Percentiles rank a stretch among this genome's conserved stretches.
Conservation (phyloP, 257 asterid species). For the Petunia axillaris region DNA sequence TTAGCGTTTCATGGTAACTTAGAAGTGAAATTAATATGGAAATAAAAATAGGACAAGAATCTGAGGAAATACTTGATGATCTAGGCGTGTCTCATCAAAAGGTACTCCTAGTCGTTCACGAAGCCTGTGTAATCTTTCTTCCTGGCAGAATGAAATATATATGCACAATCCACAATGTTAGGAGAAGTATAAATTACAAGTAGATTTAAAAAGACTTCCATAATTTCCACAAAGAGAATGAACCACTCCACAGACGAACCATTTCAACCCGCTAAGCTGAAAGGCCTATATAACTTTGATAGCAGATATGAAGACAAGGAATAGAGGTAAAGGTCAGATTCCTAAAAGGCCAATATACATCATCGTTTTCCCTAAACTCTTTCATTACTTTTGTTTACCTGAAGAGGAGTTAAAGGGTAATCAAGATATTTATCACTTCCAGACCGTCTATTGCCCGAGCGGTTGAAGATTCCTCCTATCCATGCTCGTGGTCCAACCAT, state of each 20-base stretch:
- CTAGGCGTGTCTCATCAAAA: conserved; percentile 69
- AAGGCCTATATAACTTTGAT: background rate
- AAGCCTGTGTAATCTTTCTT: conserved; percentile 69
- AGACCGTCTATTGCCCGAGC: conserved; percentile 58
- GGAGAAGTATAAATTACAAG: background rate
- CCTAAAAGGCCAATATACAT: background rate
- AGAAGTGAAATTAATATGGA: background rate
- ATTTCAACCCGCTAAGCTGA: background rate
- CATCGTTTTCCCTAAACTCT: too few species aligned
- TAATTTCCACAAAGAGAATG: background rate
- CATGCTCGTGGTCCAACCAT: conserved; percentile 98
- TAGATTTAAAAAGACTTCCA: background rate
- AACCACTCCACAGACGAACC: background rate
- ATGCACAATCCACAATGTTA: conserved; percentile 20
- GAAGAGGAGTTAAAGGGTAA: conserved; percentile 60
- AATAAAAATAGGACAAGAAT: conserved; percentile 32
- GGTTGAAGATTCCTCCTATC: conserved; percentile 87
- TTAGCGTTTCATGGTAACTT: background rate
- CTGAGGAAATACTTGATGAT: conserved; percentile 70
- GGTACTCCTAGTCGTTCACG: conserved; percentile 79
- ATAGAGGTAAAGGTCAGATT: background rate
- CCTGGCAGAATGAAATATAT: conserved; percentile 51
- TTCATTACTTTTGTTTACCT: conserved; percentile 44
- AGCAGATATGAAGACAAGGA: background rate
- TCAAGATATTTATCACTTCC: conserved; percentile 62